Evolutionary conservation across 176 grass and related monocot species (phyloP).

Genomic region (Cenchrus americanus): DNA sequence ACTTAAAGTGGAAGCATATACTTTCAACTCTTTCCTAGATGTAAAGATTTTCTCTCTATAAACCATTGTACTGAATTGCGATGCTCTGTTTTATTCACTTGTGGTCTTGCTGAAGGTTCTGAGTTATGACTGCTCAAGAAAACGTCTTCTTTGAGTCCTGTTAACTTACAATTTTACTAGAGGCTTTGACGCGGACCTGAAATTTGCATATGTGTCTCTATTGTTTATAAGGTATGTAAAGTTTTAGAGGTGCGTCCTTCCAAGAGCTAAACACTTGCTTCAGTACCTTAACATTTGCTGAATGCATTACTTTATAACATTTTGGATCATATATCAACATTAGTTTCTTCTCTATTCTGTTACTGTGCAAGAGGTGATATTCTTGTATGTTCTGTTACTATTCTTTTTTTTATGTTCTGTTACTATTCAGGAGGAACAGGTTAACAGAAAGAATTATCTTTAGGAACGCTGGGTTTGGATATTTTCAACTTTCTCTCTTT

Average conservation of each 20-base stretch:
- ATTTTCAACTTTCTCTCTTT: neutral
- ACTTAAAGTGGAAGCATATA: neutral
- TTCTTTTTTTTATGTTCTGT: too few relatives aligned
- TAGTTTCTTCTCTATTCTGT: neutral
- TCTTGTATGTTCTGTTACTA: neutral
- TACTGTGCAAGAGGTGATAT: neutral
- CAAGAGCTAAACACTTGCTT: neutral
- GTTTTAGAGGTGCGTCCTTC: neutral
- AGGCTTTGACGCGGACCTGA: neutral
- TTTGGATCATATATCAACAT: neutral
- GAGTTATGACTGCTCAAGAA: neutral
- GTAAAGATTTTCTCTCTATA: neutral
- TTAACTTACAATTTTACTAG: neutral
- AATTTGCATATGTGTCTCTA: neutral
- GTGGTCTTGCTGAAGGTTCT: slow-evolving; percentile 2
- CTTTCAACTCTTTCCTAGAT: neutral
- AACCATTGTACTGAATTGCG: too few relatives aligned
- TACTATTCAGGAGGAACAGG: neutral
- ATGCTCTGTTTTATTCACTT: neutral
- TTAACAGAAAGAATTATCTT: neutral
- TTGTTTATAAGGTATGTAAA: neutral
- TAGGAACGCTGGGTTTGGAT: neutral
- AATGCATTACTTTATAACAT: neutral
- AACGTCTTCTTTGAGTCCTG: neutral
- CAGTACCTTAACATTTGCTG: neutral